phyloP scores from a whole-genome alignment of 2,329 filamentous ascomycete genomes.

The Colletotrichum tropicicola region DNA sequence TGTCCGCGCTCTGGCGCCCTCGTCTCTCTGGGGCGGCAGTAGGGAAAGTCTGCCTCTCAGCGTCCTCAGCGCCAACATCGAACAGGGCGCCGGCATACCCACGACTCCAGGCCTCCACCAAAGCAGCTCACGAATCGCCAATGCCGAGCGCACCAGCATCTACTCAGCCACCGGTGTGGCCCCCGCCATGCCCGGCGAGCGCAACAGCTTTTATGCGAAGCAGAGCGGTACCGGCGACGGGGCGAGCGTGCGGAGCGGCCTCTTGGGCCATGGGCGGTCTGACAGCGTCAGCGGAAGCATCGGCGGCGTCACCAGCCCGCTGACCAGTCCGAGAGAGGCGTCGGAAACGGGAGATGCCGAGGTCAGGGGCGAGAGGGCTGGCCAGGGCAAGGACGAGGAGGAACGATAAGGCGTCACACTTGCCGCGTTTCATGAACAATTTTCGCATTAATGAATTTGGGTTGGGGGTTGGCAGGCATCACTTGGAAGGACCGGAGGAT shows the following conservation, averaged over 20 bases:
- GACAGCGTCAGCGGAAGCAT: constrained; percentile 86
- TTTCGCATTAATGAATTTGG: constrained; percentile 15
- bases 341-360: constrained; percentile 34
- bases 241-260: constrained; percentile 80
- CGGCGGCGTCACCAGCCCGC: constrained; percentile 66
- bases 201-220: constrained; percentile 82
- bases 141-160: constrained; percentile 77
- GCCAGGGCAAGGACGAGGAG: constrained; percentile 42
- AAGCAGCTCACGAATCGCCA: constrained; percentile 42
- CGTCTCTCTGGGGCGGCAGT: constrained; percentile 83
- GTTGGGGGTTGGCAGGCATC: constrained; percentile 8
- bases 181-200: constrained; percentile 74
- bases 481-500: not conserved
- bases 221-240: constrained; percentile 69
- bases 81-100: constrained; percentile 52
- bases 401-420: not conserved
- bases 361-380: constrained; percentile 42
- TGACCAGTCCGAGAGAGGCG: constrained; percentile 65
- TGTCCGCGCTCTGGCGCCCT: constrained; percentile 84
- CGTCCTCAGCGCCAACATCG: constrained; percentile 77
- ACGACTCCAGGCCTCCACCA: constrained; percentile 63
- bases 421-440: constrained; percentile 1
- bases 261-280: constrained; percentile 79
- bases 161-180: constrained; percentile 79
- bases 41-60: constrained; percentile 83